Evolutionary conservation across 352 stramenopile genomes (phyloP).

Genomic region (Blastocystis sp.): DNA sequence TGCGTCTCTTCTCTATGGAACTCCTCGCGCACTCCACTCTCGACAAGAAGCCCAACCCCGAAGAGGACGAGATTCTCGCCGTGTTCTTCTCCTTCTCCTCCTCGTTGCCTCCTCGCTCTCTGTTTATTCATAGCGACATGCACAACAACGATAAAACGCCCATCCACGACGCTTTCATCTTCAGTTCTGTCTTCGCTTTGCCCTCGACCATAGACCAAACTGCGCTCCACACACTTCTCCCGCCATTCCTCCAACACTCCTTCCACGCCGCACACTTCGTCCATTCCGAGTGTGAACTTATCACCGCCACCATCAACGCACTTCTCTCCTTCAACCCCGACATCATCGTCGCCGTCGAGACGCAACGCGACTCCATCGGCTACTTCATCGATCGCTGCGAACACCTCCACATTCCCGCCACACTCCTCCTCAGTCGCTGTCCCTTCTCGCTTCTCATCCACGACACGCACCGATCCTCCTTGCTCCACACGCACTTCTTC

Average conservation of each 20-base stretch:
- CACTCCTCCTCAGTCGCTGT: conserved; percentile 45
- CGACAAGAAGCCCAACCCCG: conserved; percentile 42
- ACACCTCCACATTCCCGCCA: conserved; percentile 43
- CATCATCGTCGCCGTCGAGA: conserved; percentile 60
- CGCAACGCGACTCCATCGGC: conserved; percentile 41
- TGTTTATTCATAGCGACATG: background rate
- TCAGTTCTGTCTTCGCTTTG: background rate
- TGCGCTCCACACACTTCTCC: background rate
- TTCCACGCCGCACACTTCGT: conserved; percentile 38
- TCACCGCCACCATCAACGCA: conserved; percentile 31
- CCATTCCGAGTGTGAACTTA: conserved; percentile 8
- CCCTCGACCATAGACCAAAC: background rate
- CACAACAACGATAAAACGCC: conserved; percentile 62
- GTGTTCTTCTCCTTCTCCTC: conserved; percentile 40
- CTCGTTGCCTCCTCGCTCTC: background rate
- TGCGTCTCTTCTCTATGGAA: conserved; percentile 49
- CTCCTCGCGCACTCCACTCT: background rate
- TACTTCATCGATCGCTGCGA: conserved; percentile 69
- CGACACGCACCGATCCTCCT: background rate
- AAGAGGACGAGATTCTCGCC: conserved; percentile 25
- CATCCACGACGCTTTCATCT: conserved; percentile 56
- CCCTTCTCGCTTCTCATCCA: conserved; percentile 43
- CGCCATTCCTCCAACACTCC: conserved; percentile 15
- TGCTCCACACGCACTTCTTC: background rate
- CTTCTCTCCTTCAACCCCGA: conserved; percentile 69